Evolutionary conservation across 2,329 filamentous ascomycete species (phyloP).

Genomic region (Parafenestella ontariensis): DNA sequence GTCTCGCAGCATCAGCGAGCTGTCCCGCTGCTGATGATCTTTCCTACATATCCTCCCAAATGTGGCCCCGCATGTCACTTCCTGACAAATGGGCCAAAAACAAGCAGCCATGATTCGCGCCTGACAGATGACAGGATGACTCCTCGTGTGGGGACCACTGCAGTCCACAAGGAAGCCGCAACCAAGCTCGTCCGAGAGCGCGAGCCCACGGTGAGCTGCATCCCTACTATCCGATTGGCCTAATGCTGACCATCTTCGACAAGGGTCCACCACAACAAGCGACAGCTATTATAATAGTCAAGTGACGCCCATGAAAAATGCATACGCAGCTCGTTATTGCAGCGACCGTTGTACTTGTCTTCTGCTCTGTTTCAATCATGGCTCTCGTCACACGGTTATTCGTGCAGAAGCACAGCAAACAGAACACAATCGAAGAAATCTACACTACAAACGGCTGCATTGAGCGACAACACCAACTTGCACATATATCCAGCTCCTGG

Average conservation of each 20-base stretch:
- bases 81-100: conserved; percentile 15
- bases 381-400: conserved; percentile 38
- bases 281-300: conserved; percentile 28
- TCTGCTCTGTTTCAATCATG: conserved; percentile 29
- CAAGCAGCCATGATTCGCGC: conserved; percentile 18
- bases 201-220: conserved; percentile 18
- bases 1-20: neutral
- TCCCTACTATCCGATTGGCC: conserved; percentile 41
- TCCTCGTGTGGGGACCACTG: conserved; percentile 5
- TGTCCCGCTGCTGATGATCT: neutral
- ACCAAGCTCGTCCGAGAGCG: conserved; percentile 23
- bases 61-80: neutral
- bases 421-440: conserved; percentile 9
- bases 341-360: conserved; percentile 18
- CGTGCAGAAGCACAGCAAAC: conserved; percentile 33
- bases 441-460: conserved; percentile 19
- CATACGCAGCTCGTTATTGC: conserved; percentile 22
- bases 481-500: conserved; percentile 25
- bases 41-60: conserved; percentile 2
- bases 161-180: conserved; percentile 17
- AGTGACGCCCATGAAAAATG: conserved; percentile 15
- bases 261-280: conserved; percentile 23
- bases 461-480: conserved; percentile 19
- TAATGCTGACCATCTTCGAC: conserved; percentile 8
- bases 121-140: conserved; percentile 19